Evolutionary conservation across 805 yeast genomes (phyloP), one percentile per base, ranked within the genome.

Genomic region (Schizosaccharomyces osmophilus): DNA sequence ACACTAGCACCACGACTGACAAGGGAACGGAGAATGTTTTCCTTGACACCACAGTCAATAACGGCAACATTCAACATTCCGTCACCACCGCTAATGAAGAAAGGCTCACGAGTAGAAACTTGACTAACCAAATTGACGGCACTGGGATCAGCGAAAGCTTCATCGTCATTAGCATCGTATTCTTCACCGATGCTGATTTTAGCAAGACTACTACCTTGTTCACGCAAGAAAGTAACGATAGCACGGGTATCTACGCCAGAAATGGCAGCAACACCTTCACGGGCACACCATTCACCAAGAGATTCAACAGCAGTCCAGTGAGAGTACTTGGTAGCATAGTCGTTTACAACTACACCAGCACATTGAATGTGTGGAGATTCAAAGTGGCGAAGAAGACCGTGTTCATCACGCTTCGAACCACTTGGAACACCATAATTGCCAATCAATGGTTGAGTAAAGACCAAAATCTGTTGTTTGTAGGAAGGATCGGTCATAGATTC

Each of bases 281-380:
- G 83, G 73, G 85, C 81, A 76, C 98, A 93, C 98, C 97, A 93
- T 67, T 85, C 86, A 63, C 87, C 85, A 63, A 93, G 78, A 22
- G 95, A 84, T 75, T 93, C 97, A 42, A 93, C 95, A 3, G 99
- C 99, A 45, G 97, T 89, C 98, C 98, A 93, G 73, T 93, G 99
- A n/a, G 96, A 87, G 73, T 90, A 87, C 71, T 88, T 80, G 78
- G 89, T 79, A 26, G 98, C 97, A 62, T 81, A 95, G 70, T 93
- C 96, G 55, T 95, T 85, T 32, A 93, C 98, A 59, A 93, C 95
- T 63, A 93, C 87, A 67, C 97, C 99, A 64, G 85, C 83, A 74
- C 97, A 89, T 74, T 93, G 97, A 62, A 87, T 82, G 67, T 79
- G 80, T 4, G 97, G 93, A 63, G 89, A 81, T 75, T 93, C 99